A percentile compares a stretch with the other conserved stretches of the same genome.
These are phyloP conservation scores for Aspergillus proliferans DNA, from an alignment of 2,329 filamentous ascomycete species.

Conservation along the genomic window DNA sequence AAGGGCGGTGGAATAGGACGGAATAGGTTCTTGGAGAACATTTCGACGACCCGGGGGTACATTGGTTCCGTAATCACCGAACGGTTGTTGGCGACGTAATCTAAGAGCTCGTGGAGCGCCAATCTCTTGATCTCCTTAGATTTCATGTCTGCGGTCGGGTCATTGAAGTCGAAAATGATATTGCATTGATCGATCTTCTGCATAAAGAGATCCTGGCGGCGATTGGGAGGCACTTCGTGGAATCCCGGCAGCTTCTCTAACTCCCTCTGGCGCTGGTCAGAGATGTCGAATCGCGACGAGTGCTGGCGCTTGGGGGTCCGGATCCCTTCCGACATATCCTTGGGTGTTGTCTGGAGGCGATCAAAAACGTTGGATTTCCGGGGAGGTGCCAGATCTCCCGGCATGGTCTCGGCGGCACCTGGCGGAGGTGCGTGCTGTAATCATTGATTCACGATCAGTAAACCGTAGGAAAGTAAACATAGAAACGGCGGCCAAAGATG, in stretches of 20 bases:
- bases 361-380: slow-evolving; percentile 91
- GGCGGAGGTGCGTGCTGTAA: slow-evolving; percentile 81
- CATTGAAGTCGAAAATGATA: slow-evolving; percentile 99
- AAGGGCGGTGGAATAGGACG: slow-evolving; percentile 93
- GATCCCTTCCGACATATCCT: slow-evolving; percentile 92
- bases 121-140: slow-evolving; percentile 99
- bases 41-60: slow-evolving; percentile 97
- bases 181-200: slow-evolving; percentile 99
- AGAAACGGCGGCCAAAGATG: slow-evolving; percentile 6
- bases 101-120: slow-evolving; percentile 88
- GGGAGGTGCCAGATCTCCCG: slow-evolving; percentile 88
- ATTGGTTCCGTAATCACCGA: slow-evolving; percentile 98
- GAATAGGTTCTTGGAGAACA: slow-evolving; percentile 99
- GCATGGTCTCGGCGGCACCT: slow-evolving; percentile 94
- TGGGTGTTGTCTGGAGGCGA: slow-evolving; percentile 84
- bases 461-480: neutral
- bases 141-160: slow-evolving; percentile 97
- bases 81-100: slow-evolving; percentile 97
- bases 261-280: slow-evolving; percentile 79
- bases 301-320: slow-evolving; percentile 94
- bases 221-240: slow-evolving; percentile 92
- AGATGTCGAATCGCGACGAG: slow-evolving; percentile 96
- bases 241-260: slow-evolving; percentile 96
- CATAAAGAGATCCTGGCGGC: slow-evolving; percentile 96
- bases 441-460: slow-evolving; percentile 4